Percentiles rank a stretch among this genome's conserved stretches.
phyloP scores from a whole-genome alignment of 495 filamentous ascomycete genomes.

The Penicillium egyptiacum region DNA sequence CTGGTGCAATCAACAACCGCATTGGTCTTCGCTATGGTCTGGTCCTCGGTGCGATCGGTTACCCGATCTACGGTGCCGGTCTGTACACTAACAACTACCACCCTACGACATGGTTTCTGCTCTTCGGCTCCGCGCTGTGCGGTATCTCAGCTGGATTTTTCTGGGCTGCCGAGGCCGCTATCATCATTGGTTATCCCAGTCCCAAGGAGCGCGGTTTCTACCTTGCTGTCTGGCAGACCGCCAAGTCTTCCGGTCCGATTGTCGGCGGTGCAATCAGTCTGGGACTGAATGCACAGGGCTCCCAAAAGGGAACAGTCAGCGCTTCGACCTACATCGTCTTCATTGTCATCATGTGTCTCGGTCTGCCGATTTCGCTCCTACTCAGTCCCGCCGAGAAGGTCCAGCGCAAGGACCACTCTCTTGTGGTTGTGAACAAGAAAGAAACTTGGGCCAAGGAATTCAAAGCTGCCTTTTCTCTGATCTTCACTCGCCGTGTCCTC shows the following conservation, averaged over 20 bases:
- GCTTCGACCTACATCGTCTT: slow-evolving; percentile 34
- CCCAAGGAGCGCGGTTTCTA: slow-evolving; percentile 57
- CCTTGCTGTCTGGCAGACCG: slow-evolving; percentile 37
- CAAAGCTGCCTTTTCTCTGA: slow-evolving; percentile 29
- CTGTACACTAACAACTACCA: slow-evolving; percentile 66
- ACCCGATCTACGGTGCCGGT: slow-evolving; percentile 50
- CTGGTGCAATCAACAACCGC: slow-evolving; percentile 44
- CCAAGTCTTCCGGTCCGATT: slow-evolving; percentile 35
- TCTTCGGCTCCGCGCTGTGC: slow-evolving; percentile 63
- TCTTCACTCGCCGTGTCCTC: slow-evolving; percentile 30
- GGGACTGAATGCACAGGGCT: slow-evolving; percentile 31
- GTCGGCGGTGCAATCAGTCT: slow-evolving; percentile 36
- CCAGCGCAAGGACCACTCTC: slow-evolving; percentile 31
- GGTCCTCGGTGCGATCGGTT: slow-evolving; percentile 53
- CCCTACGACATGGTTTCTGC: slow-evolving; percentile 60
- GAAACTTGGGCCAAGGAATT: slow-evolving; percentile 31
- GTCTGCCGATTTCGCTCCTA: slow-evolving; percentile 29
- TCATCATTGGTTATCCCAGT: slow-evolving; percentile 63
- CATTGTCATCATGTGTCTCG: slow-evolving; percentile 40
- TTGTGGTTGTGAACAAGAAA: slow-evolving; percentile 33
- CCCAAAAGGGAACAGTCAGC: slow-evolving; percentile 28
- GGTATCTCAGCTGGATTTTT: slow-evolving; percentile 66
- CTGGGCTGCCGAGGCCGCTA: slow-evolving; percentile 66
- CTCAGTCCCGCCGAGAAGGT: slow-evolving; percentile 37
- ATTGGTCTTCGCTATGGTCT: slow-evolving; percentile 61